Base-by-base conservation (phyloP, 164 flowering plant genomes). In the Stephania yunnanensis region DNA sequence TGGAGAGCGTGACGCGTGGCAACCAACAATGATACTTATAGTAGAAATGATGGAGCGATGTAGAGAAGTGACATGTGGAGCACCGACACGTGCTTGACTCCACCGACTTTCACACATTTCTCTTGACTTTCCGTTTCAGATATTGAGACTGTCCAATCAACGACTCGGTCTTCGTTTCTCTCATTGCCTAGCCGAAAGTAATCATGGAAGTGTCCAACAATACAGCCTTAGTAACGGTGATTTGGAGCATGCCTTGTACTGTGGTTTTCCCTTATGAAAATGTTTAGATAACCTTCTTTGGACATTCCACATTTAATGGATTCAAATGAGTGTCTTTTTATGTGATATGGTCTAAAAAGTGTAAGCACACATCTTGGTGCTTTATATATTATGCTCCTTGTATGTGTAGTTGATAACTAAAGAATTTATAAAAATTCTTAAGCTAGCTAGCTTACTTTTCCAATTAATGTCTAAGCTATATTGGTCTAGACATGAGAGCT, bases 81-180 rank as follows among this genome's bases (percentile, higher is more conserved):
- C 75, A 77, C 75, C 79, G 79, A 77, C 72, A 77, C 79, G 72
- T 76, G 74, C 71, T 36, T 73, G 74, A 76, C 58, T 66, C 78
- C 78, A 76, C 78, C 74, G 78, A 76, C 78, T 66, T 9, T 7
- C 55, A 50, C 11, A 50, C 53, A 50, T 50, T 7, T 70, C 3
- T 22, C 46, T 70, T 70, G 72, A 70, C 72, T 70, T 70, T 45
- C 11, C 12, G 1, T 45, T 19, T 20, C 25, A 25, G 25, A 25
- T 25, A 0, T 25, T 5, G 53, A 45, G 29, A 70, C 63, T 15
- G 17, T 25, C 25, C 25, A 25, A 55, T 36, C 0, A 55, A 55
- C 63, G 64, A n/a, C 42, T 36, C 1, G 13, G 64, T 58, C 64
- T 58, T 58, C 20, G 22, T 58, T 58, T 17, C 64, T 6, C 64